Conservation (phyloP, 495 filamentous ascomycete genomes). For the Clohesyomyces aquaticus region DNA sequence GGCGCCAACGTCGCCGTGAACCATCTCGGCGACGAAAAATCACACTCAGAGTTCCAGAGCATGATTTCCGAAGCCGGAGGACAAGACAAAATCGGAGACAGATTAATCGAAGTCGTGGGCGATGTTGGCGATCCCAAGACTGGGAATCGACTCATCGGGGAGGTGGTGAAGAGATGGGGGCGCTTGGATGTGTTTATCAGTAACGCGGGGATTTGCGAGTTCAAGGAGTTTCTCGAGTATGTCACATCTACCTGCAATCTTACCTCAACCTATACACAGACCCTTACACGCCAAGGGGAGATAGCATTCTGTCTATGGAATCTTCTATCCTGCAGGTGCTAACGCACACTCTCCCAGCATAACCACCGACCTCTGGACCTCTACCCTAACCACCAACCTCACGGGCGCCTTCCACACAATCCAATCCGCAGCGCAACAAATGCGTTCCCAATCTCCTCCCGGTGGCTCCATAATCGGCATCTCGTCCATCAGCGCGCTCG, state of each 20-base stretch:
- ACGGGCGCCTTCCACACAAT: slow-evolving; percentile 83
- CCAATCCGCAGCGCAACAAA: slow-evolving; percentile 80
- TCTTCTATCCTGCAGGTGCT: background rate
- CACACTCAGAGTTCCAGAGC: slow-evolving; percentile 42
- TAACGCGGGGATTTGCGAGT: slow-evolving; percentile 86
- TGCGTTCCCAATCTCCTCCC: slow-evolving; percentile 63
- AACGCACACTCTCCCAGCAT: slow-evolving; percentile 15
- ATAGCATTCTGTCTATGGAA: background rate
- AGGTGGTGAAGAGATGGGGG: slow-evolving; percentile 54
- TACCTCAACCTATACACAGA: background rate
- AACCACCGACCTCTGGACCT: slow-evolving; percentile 58
- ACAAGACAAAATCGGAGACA: slow-evolving; percentile 17
- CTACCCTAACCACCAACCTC: slow-evolving; percentile 76
- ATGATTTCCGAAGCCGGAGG: slow-evolving; percentile 40
- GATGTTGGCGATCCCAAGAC: slow-evolving; percentile 47
- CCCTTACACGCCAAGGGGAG: background rate
- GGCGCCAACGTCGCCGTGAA: slow-evolving; percentile 49
- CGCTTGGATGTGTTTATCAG: slow-evolving; percentile 80
- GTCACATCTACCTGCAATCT: slow-evolving; percentile 27
- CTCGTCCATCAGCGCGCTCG: slow-evolving; percentile 80
- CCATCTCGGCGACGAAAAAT: slow-evolving; percentile 47
- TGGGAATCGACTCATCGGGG: slow-evolving; percentile 44
- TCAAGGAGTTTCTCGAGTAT: slow-evolving; percentile 76
- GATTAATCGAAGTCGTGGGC: slow-evolving; percentile 46
- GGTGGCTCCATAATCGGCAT: slow-evolving; percentile 85